Evolutionary conservation across 108 stramenopile genomes (phyloP), one percentile per base, ranked within the genome.

Genomic region (Aurantiochytrium sp.): DNA sequence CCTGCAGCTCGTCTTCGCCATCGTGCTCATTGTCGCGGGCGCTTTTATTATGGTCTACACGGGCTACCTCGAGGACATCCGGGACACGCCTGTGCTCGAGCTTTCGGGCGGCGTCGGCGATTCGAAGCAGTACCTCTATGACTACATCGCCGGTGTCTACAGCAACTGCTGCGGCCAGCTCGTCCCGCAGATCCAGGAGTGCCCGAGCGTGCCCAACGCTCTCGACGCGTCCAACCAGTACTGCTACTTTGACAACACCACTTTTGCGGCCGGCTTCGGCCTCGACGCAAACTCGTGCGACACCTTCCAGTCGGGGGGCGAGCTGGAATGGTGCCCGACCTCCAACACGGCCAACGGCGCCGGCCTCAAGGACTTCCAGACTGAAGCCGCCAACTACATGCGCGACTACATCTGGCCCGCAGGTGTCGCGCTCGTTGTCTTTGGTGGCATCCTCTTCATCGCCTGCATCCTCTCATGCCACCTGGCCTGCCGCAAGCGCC

Each of bases 341-440:
- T 1, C 10, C 73, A 27, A 41, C 39, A 17, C 39, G 12, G n/a
- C 73, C n/a, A 48, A 6, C 2, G 45, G 45, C 36, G n/a, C 12
- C 17, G 73, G 45, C 73, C 73, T 81, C 45, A 81, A 81, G 73
- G 73, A 81, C 19, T 81, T 48, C 73, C 73, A 81, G 73, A 81
- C 42, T 6, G 45, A 41, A 12, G 42, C 45, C 27, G 73, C 73
- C 0, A n/a, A 48, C 42, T 81, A 81, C 73, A 27, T 41, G 24
- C 39, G 45, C 45, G 73, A 81, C 42, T 81, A 81, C 73, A 48
- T 81, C 39, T 81, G 73, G 73, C 73, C 73, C 12, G 73, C 73
- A 19, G 73, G 42, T 81, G 45, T 81, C 24, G 73, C 73, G 19
- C 45, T 81, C 45, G 73, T 81, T 48, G 73, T 81, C 73, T 48